Conservation (phyloP, 805 yeast genomes). For the Blastobotrys terrestris region DNA sequence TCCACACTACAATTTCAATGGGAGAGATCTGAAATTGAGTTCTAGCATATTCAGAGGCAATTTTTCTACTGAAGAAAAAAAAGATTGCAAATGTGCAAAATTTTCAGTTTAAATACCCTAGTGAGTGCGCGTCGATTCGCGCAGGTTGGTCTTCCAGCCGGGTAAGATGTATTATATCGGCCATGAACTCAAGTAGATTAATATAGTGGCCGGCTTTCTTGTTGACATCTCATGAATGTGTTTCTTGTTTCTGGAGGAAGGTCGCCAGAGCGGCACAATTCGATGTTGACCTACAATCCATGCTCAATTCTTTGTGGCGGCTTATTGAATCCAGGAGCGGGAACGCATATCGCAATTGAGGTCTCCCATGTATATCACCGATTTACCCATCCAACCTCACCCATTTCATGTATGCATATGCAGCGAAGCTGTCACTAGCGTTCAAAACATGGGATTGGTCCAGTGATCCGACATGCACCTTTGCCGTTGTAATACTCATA, state of each 20-base stretch:
- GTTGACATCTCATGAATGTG: no score
- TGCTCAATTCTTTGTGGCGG: no score
- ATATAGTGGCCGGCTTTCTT: background rate
- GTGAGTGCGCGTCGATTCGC: background rate
- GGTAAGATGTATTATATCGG: background rate
- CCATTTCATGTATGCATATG: no score
- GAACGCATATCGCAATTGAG: no score
- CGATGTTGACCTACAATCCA: no score
- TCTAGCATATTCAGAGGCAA: conserved; percentile 29
- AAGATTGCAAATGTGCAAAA: background rate
- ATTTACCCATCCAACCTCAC: no score
- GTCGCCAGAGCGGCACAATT: no score
- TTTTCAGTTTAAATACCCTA: background rate
- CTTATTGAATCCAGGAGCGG: no score
- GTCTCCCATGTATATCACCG: no score
- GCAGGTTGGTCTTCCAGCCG: background rate
- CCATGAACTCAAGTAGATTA: background rate
- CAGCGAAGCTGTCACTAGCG: no score
- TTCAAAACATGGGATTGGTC: background rate
- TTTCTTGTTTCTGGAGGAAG: background rate
- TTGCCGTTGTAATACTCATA: background rate
- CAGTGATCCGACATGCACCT: background rate
- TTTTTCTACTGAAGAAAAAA: background rate
- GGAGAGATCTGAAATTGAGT: conserved; percentile 31
- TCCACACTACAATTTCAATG: conserved; percentile 40